Conservation (phyloP, 202 grass and related monocot species). For the Setaria viridis region DNA sequence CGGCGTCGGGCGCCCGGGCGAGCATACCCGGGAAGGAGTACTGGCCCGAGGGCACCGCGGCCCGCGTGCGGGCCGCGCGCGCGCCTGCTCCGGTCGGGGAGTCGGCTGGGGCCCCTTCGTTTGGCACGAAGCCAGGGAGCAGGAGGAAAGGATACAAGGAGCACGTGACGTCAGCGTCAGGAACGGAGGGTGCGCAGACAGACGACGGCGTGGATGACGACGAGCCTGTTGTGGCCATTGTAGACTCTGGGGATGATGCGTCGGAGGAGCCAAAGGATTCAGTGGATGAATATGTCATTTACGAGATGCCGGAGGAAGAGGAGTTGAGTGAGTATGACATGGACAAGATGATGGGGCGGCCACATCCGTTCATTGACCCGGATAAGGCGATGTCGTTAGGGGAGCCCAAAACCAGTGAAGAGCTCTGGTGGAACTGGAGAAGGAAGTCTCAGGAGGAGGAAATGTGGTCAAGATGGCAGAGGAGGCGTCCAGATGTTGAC, state of each 20-base stretch:
- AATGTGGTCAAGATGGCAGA: constrained; percentile 96
- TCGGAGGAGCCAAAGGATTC: constrained; percentile 53
- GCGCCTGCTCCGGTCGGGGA: constrained; percentile 74
- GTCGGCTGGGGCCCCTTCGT: constrained; percentile 66
- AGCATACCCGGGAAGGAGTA: constrained; percentile 79
- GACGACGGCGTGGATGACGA: constrained; percentile 39
- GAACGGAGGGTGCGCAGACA: constrained; percentile 40
- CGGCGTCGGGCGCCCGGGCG: constrained; percentile 77
- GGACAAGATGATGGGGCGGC: constrained; percentile 78
- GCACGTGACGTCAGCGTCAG: constrained; percentile 40
- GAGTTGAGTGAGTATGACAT: constrained; percentile 75
- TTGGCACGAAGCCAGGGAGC: constrained; percentile 81
- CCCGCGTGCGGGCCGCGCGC: constrained; percentile 69
- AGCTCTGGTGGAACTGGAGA: constrained; percentile 99
- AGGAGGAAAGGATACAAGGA: constrained; percentile 73
- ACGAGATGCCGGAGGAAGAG: constrained; percentile 72
- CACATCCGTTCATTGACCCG: constrained; percentile 81
- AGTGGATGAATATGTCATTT: constrained; percentile 75
- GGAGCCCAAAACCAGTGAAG: constrained; percentile 75
- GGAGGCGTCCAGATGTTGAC: constrained; percentile 79
- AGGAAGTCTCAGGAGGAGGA: constrained; percentile 72
- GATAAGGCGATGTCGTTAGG: constrained; percentile 65
- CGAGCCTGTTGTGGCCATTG: constrained; percentile 37
- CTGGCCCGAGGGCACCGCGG: constrained; percentile 92
- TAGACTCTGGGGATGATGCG: constrained; percentile 42